Percentiles rank a stretch among this genome's conserved stretches.
Evolutionary conservation across 192 early-diverging fungal species (phyloP).

Genomic region (Chytriomyces sp.): DNA sequence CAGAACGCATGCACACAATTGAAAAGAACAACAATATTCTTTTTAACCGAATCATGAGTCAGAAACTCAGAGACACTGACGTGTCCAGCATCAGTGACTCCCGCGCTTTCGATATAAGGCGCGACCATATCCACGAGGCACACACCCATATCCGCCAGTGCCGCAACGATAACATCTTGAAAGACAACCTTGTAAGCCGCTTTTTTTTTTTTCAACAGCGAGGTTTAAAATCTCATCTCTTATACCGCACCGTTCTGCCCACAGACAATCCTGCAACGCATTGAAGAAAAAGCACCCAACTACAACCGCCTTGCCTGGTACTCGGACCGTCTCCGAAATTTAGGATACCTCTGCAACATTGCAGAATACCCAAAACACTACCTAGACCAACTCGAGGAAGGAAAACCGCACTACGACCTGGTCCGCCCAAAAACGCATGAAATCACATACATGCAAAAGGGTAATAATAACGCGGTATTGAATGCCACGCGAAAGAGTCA

Average conservation of each 20-base stretch:
- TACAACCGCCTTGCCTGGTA: constrained; percentile 44
- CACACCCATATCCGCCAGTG: constrained; percentile 21
- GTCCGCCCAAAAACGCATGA: constrained; percentile 28
- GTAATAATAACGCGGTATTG: background rate
- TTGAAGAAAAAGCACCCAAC: constrained; percentile 47
- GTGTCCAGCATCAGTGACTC: constrained; percentile 12
- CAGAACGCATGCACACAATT: constrained; percentile 54
- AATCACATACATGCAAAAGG: background rate
- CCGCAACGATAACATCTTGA: constrained; percentile 34
- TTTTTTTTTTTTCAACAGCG: too few relatives aligned
- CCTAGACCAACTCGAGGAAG: constrained; percentile 29
- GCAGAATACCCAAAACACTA: constrained; percentile 49
- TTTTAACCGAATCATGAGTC: constrained; percentile 36
- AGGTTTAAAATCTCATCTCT: too few relatives aligned
- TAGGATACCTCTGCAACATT: constrained; percentile 52
- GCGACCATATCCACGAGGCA: constrained; percentile 11
- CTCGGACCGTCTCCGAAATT: constrained; percentile 39
- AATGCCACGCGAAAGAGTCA: background rate
- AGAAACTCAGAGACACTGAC: constrained; percentile 12
- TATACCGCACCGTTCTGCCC: too few relatives aligned
- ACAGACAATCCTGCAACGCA: constrained; percentile 50
- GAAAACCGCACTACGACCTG: constrained; percentile 22
- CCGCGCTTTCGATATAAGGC: background rate
- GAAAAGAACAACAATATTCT: constrained; percentile 53
- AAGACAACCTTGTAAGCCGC: constrained; percentile 41